Conservation (phyloP, 345 rosid species). For the Eucalyptus globulus region DNA sequence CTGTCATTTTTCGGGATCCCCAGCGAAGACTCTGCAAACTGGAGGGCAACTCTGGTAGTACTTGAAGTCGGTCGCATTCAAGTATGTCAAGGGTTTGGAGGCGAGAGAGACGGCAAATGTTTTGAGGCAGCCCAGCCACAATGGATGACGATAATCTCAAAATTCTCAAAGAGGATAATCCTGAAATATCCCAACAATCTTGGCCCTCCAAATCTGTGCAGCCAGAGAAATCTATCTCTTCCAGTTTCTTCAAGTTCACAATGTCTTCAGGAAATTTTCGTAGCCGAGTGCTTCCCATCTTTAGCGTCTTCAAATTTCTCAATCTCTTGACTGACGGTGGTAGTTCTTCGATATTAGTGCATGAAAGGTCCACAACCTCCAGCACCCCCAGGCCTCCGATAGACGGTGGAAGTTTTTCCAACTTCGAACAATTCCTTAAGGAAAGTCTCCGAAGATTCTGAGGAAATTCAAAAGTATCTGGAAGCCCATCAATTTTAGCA, state of each 20-base stretch:
- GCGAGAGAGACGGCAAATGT: background rate
- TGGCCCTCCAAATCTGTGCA: background rate
- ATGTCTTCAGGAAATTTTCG: no score
- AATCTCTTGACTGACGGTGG: no score
- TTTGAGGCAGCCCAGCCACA: background rate
- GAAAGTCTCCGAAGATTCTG: no score
- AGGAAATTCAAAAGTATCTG: no score
- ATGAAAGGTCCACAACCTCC: no score
- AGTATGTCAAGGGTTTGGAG: background rate
- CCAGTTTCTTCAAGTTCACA: no score
- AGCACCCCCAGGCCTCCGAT: accelerated
- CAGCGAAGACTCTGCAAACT: background rate
- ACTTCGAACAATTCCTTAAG: no score
- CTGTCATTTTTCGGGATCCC: background rate
- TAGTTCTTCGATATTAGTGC: accelerated
- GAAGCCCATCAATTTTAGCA: no score
- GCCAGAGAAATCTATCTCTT: no score
- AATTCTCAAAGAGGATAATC: background rate
- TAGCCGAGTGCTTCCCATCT: no score
- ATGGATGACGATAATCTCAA: background rate
- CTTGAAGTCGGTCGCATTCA: background rate
- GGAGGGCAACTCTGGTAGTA: background rate
- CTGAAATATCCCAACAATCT: background rate
- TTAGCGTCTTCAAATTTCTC: no score
- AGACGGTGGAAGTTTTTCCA: no score